Evolutionary conservation across 768 basidiomycete genomes (phyloP), one percentile per base, ranked within the genome.

Genomic region (Russula dissimulans): DNA sequence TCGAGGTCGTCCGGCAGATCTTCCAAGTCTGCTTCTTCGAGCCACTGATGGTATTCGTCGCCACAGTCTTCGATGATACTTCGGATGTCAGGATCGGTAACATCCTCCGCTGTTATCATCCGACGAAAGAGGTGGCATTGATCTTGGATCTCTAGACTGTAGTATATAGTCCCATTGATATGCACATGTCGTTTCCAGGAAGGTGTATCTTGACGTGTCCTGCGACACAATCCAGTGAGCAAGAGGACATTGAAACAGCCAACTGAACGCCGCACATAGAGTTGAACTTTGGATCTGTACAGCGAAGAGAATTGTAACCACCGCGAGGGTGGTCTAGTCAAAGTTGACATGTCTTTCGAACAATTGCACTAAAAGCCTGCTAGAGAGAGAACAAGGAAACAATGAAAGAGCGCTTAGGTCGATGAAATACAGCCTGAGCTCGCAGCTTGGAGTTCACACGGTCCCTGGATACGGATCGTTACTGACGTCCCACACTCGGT

Each of bases 11-110:
- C 42, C 42, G 47, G 54, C 17, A 55, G 5, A 43, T 55, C 59
- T n/a, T 55, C 53, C 39, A 60, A 12, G 39, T 50, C 47, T 5
- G 59, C 59, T 26, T 60, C 59, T 55, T 54, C 59, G 12, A 49
- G 42, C 54, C 46, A 60, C 47, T 55, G 41, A 3, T 55, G 42
- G 36, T 49, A 55, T 26, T 55, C 54, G 47, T n/a, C 17, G 34
- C 41, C 47, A 18, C 54, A 34, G 17, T 60, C 53, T 34, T 55
- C 47, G 17, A 60, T 44, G 41, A 15, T 12, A 9, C n/a, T 42
- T 29, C 48, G 47, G 5, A 14, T 50, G 26, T 44, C 54, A 12
- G 31, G 47, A 14, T 55, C 42, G 17, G 54, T 50, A 18, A 60
- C 3, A 36, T 55, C 46, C 53, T 60, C 59, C 0, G 29, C 18